Evolutionary conservation across 129 eudicot species (phyloP), one percentile per base, ranked within the genome.

Genomic region (Ambrosia trifida): DNA sequence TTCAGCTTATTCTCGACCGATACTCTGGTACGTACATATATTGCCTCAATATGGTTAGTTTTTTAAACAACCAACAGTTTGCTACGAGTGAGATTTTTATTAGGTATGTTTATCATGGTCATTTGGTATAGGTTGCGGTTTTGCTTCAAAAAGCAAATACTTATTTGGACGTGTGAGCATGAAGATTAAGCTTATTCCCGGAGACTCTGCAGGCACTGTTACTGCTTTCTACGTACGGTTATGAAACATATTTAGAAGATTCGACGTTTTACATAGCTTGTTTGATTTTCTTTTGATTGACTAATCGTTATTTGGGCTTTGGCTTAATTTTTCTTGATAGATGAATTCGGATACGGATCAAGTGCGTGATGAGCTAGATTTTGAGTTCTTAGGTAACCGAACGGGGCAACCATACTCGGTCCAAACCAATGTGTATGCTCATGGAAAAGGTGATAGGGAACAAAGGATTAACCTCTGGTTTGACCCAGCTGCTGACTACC

Each of bases 151-250:
- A 32, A 66, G 20, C 41, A 2, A 45, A 45, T 66, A 66, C n/a
- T 66, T 66, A 3, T 66, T 66, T 5, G 71, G 71, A 8, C 71
- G 57, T 13, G 71, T 66, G 71, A 66, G 71, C 71, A 66, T 66
- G 71, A 66, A 66, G 71, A 66, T 66, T 32, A 66, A 45, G 71
- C 71, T 66, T 3, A n/a, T 66, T 66, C 71, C 71, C 0, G 71
- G 57, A 41, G 71, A 66, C 56, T 66, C 71, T 7, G 71, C 71
- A 0, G 71, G 71, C 40, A 66, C 71, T 13, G 71, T 66, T 14
- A 66, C 71, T 13, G 71, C 71, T 11, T 66, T 66, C 30, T 66
- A 66, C 7, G 71, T 66, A 66, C 7, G 56, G 24, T 2, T 53
- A 18, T 52, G 0, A 1, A 24, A 24, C 28, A 0, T 24, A 24